Evolutionary conservation across 768 basidiomycete species (phyloP).

Genomic region (Boletus coccyginus): DNA sequence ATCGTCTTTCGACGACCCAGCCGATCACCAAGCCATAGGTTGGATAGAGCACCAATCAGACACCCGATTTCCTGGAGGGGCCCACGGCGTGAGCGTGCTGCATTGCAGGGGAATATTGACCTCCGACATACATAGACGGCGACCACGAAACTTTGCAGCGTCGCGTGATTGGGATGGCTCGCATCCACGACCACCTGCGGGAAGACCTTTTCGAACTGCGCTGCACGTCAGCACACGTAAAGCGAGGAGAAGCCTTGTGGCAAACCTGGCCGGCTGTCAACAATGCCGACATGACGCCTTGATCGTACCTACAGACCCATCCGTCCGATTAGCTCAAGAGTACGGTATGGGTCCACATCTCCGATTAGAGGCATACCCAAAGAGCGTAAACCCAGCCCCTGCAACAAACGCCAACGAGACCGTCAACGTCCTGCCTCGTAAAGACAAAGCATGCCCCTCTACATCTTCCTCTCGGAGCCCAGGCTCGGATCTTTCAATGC

Average conservation of each 20-base stretch:
- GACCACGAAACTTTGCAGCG: constrained; percentile 57
- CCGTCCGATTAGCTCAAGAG: not conserved
- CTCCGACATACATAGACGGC: constrained; percentile 48
- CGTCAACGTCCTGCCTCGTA: constrained; percentile 41
- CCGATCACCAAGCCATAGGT: constrained; percentile 57
- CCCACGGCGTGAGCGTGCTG: not conserved
- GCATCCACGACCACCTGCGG: constrained; percentile 48
- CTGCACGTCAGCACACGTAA: not conserved
- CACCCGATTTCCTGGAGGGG: constrained; percentile 59
- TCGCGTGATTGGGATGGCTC: constrained; percentile 43
- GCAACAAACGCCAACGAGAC: constrained; percentile 53
- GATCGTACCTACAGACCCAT: constrained; percentile 49
- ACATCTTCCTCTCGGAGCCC: constrained; percentile 11
- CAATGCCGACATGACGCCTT: constrained; percentile 69
- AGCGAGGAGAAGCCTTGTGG: not conserved
- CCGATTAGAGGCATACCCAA: constrained; percentile 41
- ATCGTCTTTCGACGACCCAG: constrained; percentile 61
- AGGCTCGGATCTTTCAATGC: not conserved
- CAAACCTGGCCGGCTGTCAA: constrained; percentile 52
- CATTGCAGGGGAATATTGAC: not conserved
- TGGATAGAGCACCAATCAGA: constrained; percentile 59
- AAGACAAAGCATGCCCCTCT: constrained; percentile 8
- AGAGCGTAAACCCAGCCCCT: constrained; percentile 60
- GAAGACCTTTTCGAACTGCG: constrained; percentile 55
- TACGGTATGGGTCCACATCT: not conserved